Evolutionary conservation across 78 protist species (phyloP), one percentile per base, ranked within the genome.

Genomic region (Chrysochromulina tobinii): DNA sequence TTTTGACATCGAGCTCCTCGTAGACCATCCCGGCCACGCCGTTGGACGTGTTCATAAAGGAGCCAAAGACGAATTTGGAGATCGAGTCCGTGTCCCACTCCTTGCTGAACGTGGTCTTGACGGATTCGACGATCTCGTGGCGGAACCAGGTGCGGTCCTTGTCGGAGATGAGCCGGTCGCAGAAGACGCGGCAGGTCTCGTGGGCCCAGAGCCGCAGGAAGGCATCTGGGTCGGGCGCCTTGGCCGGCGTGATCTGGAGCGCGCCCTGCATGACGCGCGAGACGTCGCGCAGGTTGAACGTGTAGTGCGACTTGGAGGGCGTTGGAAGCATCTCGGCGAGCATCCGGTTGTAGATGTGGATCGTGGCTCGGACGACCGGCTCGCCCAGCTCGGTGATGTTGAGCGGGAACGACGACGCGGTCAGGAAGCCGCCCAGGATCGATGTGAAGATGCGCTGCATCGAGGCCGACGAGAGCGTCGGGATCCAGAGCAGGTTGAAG

Each of bases 271-370:
- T 23, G 15, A 95, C 93, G 68, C 84, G 79, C 67, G 94, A 64
- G 27, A 96, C 51, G 50, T 97, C 98, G 48, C 98, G 94, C 69
- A 97, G 94, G 88, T 96, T 97, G 96, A 97, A 97, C 3, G 98
- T 96, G 93, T 97, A 97, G 90, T 97, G 98, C 17, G 94, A 91
- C 85, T 95, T 96, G 23, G 97, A 61, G 1, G 97, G 98, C 17
- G 96, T 95, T 27, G 98, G 98, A 14, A 90, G 93, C 96, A 96
- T 7, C 38, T 54, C 87, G 53, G 27, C 0, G 20, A 66, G 14
- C 20, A 95, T 94, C 48, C 15, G 4, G 48, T 54, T 50, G 94
- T 95, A 97, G 15, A 96, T 57, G 20, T 66, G 91, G 17, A 95
- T 61, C 2, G 95, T 66, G 9, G 94, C 94, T 1, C 83, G 68